Evolutionary conservation across 2,329 filamentous ascomycete genomes (phyloP), one percentile per base, ranked within the genome.

Genomic region (Mycocentrospora acerina): DNA sequence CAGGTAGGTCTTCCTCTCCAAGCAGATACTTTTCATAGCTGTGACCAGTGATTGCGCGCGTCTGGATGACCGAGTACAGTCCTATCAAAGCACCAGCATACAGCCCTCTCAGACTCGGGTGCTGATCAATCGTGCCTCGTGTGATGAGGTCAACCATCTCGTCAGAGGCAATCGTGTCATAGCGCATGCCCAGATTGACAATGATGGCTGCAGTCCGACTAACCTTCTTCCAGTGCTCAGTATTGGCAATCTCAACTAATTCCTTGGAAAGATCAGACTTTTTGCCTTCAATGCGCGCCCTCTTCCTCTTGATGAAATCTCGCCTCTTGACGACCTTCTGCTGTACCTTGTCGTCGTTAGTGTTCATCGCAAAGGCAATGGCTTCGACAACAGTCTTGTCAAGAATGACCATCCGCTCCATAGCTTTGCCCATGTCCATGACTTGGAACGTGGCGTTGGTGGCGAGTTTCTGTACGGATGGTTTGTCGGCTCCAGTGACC

Each of bases 221-320:
- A 5, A 91, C 91, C 55, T 95, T 90, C 73, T 95, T 97, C 93
- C 93, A 98, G 62, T 98, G 94, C 1, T 90, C 88, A 3, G 80
- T 80, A 55, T 82, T 83, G 2, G 89, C 87, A 43, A 85, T 72
- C 42, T 86, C 80, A 4, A 90, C 85, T 22, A 98, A 75, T 62
- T 97, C 90, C 37, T 88, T 73, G 0, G 90, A 88, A 17, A 98
- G 72, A 3, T 81, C 79, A 0, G 83, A 75, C 71, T 98, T 98
- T 71, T 87, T 90, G 37, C 78, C 75, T 66, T 98, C 93, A 4
- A 97, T 90, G 43, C 80, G 79, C 35, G 74, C 75, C 41, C 90
- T 80, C 40, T 91, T 86, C 48, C 83, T 81, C 40, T 85, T 71
- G 51, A 98, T 88, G 51, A 83, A 85, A 2, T 83, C 75, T 51